These are phyloP conservation scores for Viridothelium virens DNA, from an alignment of 495 filamentous ascomycete genomes.

Conservation along the genomic window DNA sequence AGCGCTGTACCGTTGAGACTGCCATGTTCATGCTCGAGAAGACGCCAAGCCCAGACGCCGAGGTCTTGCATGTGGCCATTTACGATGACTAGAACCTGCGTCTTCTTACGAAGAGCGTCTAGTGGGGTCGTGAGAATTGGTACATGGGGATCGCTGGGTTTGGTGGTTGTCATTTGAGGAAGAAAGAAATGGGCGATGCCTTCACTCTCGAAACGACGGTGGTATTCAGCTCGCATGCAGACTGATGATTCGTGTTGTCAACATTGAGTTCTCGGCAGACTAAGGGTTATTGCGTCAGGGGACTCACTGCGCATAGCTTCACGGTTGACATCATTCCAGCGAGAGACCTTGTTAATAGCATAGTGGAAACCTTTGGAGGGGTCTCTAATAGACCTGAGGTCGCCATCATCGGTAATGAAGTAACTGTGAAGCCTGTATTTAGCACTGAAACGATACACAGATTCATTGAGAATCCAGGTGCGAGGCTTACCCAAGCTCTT, in stretches of 20 bases:
- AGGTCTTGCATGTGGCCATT: conserved; percentile 64
- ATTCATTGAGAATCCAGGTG: conserved; percentile 6
- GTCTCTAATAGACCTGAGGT: conserved; percentile 40
- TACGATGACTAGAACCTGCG: conserved; percentile 65
- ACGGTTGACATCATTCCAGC: conserved; percentile 53
- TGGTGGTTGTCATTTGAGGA: conserved; percentile 42
- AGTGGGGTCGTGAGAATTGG: conserved; percentile 55
- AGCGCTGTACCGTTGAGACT: conserved; percentile 61
- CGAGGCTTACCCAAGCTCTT: conserved; percentile 60
- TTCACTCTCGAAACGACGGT: background rate
- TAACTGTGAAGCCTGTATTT: conserved; percentile 10
- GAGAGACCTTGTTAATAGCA: conserved; percentile 45
- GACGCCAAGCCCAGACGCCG: conserved; percentile 64
- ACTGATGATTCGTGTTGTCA: conserved; percentile 35
- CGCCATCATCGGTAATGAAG: conserved; percentile 51
- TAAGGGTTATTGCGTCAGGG: background rate
- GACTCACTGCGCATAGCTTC: conserved; percentile 54
- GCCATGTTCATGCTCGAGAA: conserved; percentile 48
- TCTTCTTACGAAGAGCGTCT: conserved; percentile 47
- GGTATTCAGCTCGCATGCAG: conserved; percentile 48
- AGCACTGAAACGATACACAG: background rate
- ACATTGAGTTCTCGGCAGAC: background rate
- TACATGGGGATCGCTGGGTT: conserved; percentile 47
- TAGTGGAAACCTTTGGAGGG: conserved; percentile 17
- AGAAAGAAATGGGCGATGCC: conserved; percentile 52